Percentiles rank a stretch among this genome's conserved stretches.
Evolutionary conservation across 768 basidiomycete species (phyloP).

Genomic region (Floccularia luteovirens): DNA sequence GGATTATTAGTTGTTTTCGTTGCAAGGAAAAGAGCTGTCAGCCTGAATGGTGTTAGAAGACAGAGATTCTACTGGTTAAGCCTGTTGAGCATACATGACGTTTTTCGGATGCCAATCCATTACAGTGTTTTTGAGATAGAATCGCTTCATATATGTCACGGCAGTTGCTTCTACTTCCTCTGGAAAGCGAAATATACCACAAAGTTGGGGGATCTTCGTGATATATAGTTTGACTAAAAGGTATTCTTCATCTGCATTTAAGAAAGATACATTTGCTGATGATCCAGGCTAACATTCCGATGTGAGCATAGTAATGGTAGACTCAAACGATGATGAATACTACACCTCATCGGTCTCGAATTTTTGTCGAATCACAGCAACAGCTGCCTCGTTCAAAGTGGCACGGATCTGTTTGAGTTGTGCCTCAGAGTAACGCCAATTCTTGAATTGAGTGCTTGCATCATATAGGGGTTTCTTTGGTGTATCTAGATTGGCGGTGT

Average conservation of each 20-base stretch:
- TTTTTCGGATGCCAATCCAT: conserved; percentile 99
- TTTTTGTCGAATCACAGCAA: conserved; percentile 67
- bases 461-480: conserved; percentile 53
- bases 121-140: conserved; percentile 95
- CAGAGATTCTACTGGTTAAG: not conserved
- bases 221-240: conserved; percentile 86
- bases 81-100: conserved; percentile 67
- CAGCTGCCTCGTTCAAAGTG: conserved; percentile 68
- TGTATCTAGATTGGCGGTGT: no score
- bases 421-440: conserved; percentile 84
- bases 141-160: conserved; percentile 87
- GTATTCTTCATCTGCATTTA: conserved; percentile 77
- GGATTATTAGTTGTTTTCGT: conserved; percentile 97
- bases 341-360: conserved; percentile 76
- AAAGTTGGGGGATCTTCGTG: conserved; percentile 79
- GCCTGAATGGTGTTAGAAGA: conserved; percentile 38
- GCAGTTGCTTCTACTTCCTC: conserved; percentile 94
- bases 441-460: conserved; percentile 70
- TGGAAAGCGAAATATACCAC: conserved; percentile 78
- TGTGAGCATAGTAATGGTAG: conserved; percentile 8
- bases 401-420: conserved; percentile 52
- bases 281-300: conserved; percentile 53
- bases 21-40: conserved; percentile 91
- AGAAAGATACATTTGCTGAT: conserved; percentile 64
- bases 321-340: conserved; percentile 6